Evolutionary conservation across 257 asterid species (phyloP), one percentile per base, ranked within the genome.

Genomic region (Parsonsia alboflavescens): DNA sequence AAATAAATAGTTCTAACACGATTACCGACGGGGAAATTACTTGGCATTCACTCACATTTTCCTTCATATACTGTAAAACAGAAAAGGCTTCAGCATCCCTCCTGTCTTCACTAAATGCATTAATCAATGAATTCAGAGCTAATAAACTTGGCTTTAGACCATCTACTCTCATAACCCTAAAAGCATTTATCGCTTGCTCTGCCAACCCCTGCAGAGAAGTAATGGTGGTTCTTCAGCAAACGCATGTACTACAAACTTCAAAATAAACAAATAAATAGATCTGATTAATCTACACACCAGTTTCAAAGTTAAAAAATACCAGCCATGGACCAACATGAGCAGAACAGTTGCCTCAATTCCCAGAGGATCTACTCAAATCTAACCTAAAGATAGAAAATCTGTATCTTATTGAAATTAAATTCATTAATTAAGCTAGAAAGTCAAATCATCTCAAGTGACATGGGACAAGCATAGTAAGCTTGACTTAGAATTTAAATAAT

Each of bases 21-120:
- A 71, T 39, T 19, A 71, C 22, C 45, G 33, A 63, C 54, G 1
- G 33, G 15, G 58, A 53, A 45, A 70, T 19, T 42, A 19, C 61
- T 39, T 52, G 66, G 64, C 5, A 21, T 59, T 33, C 49, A 66
- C 96, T 88, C 85, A 91, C 98, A 80, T 91, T 91, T 24, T 94
- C 97, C 85, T 88, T 92, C 97, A 94, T 94, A 85, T 87, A 91
- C 84, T 89, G 89, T 88, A 94, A 77, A 71, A 91, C 98, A 53
- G 98, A 79, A 81, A 94, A 94, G 19, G 98, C 98, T 75, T 94
- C 97, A 33, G 86, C 79, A 28, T 94, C 97, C 76, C 97, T 85
- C 75, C 97, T 84, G 78, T 91, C 98, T 91, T 94, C 97, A 49
- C 98, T 91, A 80, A 94, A 94, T 68, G 98, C 98, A 81, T 94